Conservation (phyloP, 2,329 filamentous ascomycete genomes). For the Fusarium pseudonygamai region DNA sequence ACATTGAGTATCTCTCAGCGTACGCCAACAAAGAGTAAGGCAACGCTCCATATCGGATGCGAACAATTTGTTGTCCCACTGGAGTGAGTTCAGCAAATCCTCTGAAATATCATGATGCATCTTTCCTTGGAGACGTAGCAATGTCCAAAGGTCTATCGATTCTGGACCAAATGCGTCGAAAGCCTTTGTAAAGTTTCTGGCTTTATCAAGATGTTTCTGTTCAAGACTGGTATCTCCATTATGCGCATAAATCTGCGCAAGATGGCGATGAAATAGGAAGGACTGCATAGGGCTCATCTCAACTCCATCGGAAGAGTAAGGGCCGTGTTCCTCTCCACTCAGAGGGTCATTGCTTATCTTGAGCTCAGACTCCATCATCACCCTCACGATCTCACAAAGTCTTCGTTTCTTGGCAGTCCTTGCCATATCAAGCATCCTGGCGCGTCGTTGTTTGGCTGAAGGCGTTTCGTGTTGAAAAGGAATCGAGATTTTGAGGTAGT, state of each 20-base stretch:
- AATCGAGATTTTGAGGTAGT: neutral
- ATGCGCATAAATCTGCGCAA: neutral
- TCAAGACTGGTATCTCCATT: too few species aligned
- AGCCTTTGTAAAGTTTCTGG: neutral
- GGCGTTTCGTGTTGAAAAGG: neutral
- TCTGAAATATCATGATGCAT: neutral
- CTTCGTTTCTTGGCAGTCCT: neutral
- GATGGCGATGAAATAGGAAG: neutral
- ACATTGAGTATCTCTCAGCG: neutral
- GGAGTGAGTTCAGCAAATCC: neutral
- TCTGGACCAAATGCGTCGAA: neutral
- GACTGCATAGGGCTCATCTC: neutral
- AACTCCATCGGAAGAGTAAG: fast-evolving
- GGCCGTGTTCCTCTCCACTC: fast-evolving
- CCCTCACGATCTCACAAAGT: neutral
- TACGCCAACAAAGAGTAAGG: neutral
- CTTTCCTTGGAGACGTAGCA: neutral
- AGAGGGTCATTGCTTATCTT: neutral
- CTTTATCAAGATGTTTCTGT: neutral
- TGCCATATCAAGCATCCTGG: slow-evolving; percentile 1
- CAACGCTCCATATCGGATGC: neutral
- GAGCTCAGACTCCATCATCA: slow-evolving; percentile 1
- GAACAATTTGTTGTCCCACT: neutral
- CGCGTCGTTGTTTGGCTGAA: neutral
- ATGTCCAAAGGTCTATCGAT: neutral